Evolutionary conservation across 306 rosid genomes (phyloP).

Genomic region (Hippophae gyantsensis): DNA sequence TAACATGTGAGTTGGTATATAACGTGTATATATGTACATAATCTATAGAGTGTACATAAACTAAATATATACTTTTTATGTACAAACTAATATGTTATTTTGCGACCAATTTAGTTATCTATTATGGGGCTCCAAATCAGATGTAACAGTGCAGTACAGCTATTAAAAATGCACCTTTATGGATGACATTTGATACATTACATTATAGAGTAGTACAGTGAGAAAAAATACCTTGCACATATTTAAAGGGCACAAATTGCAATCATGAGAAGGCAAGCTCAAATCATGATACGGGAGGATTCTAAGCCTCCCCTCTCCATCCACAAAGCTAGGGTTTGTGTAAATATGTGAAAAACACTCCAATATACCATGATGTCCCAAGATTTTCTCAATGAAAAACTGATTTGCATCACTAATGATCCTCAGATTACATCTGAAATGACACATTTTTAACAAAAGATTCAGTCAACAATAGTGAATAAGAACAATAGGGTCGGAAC

Average conservation of each 20-base stretch:
- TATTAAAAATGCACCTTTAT: neutral
- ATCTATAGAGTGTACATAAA: too few species aligned
- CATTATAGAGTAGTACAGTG: too few species aligned
- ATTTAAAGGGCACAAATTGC: slow-evolving; percentile 55
- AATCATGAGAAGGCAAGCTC: slow-evolving; percentile 46
- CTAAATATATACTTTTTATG: too few species aligned
- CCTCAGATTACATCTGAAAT: slow-evolving; percentile 60
- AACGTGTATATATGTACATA: too few species aligned
- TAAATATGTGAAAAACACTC: slow-evolving; percentile 51
- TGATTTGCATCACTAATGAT: slow-evolving; percentile 68
- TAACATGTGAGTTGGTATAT: too few species aligned
- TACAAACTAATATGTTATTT: too few species aligned
- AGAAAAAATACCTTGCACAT: slow-evolving; percentile 58
- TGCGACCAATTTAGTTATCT: too few species aligned
- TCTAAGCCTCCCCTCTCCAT: slow-evolving; percentile 43
- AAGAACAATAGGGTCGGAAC: neutral
- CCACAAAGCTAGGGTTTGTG: slow-evolving; percentile 50
- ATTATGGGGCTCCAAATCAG: too few species aligned
- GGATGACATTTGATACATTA: neutral
- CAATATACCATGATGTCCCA: slow-evolving; percentile 49
- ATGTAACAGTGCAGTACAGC: neutral
- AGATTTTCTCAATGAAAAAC: slow-evolving; percentile 52
- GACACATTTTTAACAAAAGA: slow-evolving; percentile 3
- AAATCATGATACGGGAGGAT: slow-evolving; percentile 47
- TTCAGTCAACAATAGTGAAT: slow-evolving; percentile 2